Base-by-base conservation (phyloP, 2,329 filamentous ascomycete genomes). In the Penicillium nordicum region DNA sequence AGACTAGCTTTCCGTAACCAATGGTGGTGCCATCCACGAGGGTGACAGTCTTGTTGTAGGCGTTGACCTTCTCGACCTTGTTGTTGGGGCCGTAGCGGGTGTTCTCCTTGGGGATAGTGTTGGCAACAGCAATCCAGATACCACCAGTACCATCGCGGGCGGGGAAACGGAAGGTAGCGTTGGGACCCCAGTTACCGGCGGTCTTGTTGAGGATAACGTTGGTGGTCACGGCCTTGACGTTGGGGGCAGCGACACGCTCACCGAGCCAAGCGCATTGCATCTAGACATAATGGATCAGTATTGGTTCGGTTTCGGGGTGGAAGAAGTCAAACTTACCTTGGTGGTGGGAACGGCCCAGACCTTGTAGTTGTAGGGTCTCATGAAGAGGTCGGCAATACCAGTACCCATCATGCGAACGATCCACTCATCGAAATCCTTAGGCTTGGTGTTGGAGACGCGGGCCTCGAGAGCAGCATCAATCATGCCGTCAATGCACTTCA, bases 321-420 rank as follows among this genome's bases (percentile, higher is more conserved):
- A 42, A 16, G 4, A 14, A 18, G 7, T 16, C 16, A 44, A 23
- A 40, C 82, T 69, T 83, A 95, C 91, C 87, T 96, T 96, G 67
- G 89, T 96, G 55, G 93, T 97, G 57, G 94, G 94, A 69, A 97
- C 93, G 61, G 94, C 94, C 94, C 94, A 99, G 74, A 99, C 94
- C 82, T 99, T 99, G 87, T 88, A 99, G 86, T 99, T 99, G 84
- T 99, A 99, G 53, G 94, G 94, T 69, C 94, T 85, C 94, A 99
- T 99, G 85, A 99, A 99, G 68, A 93, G 83, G 76, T 99, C 87
- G 65, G 92, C 93, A 70, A 99, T 84, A 68, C 93, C 93, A 68
- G 85, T 80, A 69, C 94, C 94, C 80, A 89, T 92, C 81, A 89
- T 95, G 70, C 94, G 87, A 69, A 97, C 76, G 72, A 97, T 97